Percentiles rank a stretch among this genome's conserved stretches.
Evolutionary conservation across 2,329 filamentous ascomycete genomes (phyloP).

Genomic region (Nemania sp.): DNA sequence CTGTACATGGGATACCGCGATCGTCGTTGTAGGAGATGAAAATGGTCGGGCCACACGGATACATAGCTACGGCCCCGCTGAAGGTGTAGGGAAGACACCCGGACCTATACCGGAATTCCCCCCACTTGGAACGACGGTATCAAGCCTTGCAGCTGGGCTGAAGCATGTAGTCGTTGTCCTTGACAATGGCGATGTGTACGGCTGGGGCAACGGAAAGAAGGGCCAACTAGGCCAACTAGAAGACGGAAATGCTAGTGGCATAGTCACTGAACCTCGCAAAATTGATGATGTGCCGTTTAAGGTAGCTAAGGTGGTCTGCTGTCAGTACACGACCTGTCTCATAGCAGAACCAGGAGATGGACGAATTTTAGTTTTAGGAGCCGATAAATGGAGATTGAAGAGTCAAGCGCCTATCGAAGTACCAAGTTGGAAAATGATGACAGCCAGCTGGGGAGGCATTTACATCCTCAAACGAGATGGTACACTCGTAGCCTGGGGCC

Average conservation of each 20-base stretch:
- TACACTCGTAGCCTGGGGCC: slow-evolving; percentile 72
- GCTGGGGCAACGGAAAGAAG: slow-evolving; percentile 87
- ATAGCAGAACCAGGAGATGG: slow-evolving; percentile 60
- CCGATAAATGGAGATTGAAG: slow-evolving; percentile 71
- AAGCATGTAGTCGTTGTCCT: slow-evolving; percentile 76
- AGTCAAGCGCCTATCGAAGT: slow-evolving; percentile 58
- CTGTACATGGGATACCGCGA: slow-evolving; percentile 78
- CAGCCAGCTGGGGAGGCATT: slow-evolving; percentile 81
- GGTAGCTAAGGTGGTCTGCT: slow-evolving; percentile 72
- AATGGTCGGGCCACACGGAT: slow-evolving; percentile 51
- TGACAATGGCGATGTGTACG: slow-evolving; percentile 75
- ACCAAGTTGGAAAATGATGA: slow-evolving; percentile 66
- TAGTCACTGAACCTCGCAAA: slow-evolving; percentile 63
- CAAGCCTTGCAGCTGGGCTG: slow-evolving; percentile 72
- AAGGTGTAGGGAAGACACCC: slow-evolving; percentile 30
- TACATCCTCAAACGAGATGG: slow-evolving; percentile 69
- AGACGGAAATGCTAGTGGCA: slow-evolving; percentile 37
- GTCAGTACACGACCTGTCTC: slow-evolving; percentile 83
- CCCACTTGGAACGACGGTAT: slow-evolving; percentile 58
- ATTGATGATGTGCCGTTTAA: slow-evolving; percentile 63
- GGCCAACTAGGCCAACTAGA: slow-evolving; percentile 71
- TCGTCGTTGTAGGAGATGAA: slow-evolving; percentile 58
- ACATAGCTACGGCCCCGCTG: slow-evolving; percentile 68
- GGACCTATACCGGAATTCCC: slow-evolving; percentile 65
- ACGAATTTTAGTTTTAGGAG: slow-evolving; percentile 68